phyloP scores from a whole-genome alignment of 1,284 basidiomycete genomes.

The Schizophyllum commune region DNA sequence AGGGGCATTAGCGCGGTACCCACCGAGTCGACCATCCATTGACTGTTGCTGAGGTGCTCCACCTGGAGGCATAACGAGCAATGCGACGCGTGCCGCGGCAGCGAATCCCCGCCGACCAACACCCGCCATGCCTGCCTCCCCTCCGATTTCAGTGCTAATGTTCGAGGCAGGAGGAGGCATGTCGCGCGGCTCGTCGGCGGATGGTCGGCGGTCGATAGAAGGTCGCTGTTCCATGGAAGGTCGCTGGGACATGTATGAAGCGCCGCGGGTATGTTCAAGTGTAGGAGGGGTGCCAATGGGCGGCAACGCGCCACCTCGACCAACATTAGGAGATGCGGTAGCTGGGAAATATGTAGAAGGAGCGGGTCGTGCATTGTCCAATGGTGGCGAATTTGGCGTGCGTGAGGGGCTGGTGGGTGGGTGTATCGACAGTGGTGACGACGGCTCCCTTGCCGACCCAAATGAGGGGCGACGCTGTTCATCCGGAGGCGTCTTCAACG shows the following conservation, averaged over 20 bases:
- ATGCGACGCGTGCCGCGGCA: conserved; percentile 66
- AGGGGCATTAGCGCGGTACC: conserved; percentile 33
- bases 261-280: neutral
- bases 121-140: conserved; percentile 84
- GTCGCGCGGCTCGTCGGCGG: neutral
- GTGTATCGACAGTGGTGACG: neutral
- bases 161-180: conserved; percentile 20
- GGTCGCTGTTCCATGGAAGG: neutral
- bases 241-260: neutral
- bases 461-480: neutral
- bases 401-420: neutral
- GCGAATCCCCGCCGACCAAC: conserved; percentile 82
- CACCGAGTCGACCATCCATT: neutral
- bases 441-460: neutral
- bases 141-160: conserved; percentile 68
- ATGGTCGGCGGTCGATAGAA: conserved; percentile 1
- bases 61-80: conserved; percentile 32
- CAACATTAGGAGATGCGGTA: neutral
- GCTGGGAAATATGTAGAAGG: neutral
- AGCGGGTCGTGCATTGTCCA: neutral
- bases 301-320: neutral
- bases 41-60: neutral
- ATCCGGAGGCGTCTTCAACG: neutral
- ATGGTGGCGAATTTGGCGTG: neutral
- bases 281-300: neutral